Evolutionary conservation across 1,284 basidiomycete species (phyloP).

Genomic region (Cutaneotrichosporon sp.): DNA sequence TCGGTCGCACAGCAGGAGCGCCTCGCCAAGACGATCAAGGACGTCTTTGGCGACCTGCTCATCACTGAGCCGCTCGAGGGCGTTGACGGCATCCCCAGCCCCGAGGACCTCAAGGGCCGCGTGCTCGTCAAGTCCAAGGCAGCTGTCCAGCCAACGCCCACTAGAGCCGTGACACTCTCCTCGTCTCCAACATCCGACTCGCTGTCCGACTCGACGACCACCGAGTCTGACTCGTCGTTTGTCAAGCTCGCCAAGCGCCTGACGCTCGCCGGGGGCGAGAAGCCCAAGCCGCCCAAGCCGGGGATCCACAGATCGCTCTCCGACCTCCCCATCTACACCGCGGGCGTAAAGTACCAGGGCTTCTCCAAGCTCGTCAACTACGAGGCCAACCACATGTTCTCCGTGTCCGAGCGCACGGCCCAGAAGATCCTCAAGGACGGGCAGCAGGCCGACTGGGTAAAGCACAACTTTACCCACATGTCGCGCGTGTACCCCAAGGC

Average conservation of each 20-base stretch:
- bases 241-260: slow-evolving; percentile 38
- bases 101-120: slow-evolving; percentile 76
- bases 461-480: slow-evolving; percentile 83
- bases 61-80: slow-evolving; percentile 62
- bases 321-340: slow-evolving; percentile 85
- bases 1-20: slow-evolving; percentile 77
- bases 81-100: slow-evolving; percentile 70
- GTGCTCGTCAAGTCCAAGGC: slow-evolving; percentile 76
- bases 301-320: slow-evolving; percentile 72
- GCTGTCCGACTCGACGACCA: slow-evolving; percentile 38
- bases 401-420: slow-evolving; percentile 83
- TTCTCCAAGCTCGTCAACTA: slow-evolving; percentile 89
- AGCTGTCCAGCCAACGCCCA: background rate
- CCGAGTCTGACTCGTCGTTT: slow-evolving; percentile 49
- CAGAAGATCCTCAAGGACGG: slow-evolving; percentile 56
- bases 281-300: slow-evolving; percentile 13
- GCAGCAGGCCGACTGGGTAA: slow-evolving; percentile 71
- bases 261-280: slow-evolving; percentile 22
- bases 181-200: slow-evolving; percentile 12
- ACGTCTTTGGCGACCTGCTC: slow-evolving; percentile 75
- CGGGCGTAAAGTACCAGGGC: slow-evolving; percentile 92
- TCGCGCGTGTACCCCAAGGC: slow-evolving; percentile 90
- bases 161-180: background rate
- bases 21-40: slow-evolving; percentile 74
- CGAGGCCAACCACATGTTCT: slow-evolving; percentile 86